Conservation (phyloP, 2,329 filamentous ascomycete species). For the Hypoxylon sp. region DNA sequence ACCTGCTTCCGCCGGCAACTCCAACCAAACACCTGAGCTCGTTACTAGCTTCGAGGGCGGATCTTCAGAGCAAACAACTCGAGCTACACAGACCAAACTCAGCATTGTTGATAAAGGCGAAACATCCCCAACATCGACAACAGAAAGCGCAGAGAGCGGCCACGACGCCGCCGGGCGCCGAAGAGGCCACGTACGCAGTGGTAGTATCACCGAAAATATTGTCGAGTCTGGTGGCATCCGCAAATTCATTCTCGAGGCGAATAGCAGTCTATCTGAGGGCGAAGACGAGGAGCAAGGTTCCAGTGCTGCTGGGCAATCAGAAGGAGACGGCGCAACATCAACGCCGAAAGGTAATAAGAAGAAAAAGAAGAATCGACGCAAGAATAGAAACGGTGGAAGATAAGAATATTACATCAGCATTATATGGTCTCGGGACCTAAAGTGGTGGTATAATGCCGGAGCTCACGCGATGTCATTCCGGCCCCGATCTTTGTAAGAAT, state of each 20-base stretch:
- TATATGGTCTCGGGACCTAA: constrained; percentile 13
- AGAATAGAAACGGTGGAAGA: constrained; percentile 58
- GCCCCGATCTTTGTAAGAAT: constrained; percentile 12
- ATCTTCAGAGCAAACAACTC: constrained; percentile 36
- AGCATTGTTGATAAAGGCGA: constrained; percentile 39
- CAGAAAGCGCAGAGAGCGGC: constrained; percentile 38
- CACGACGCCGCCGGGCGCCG: constrained; percentile 40
- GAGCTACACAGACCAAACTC: constrained; percentile 39
- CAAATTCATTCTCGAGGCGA: constrained; percentile 81
- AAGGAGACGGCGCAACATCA: constrained; percentile 39
- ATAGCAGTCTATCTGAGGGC: constrained; percentile 65
- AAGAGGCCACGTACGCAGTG: constrained; percentile 71
- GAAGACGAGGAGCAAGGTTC: constrained; percentile 42
- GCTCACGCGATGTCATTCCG: not conserved
- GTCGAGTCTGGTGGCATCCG: constrained; percentile 79
- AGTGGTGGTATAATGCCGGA: constrained; percentile 1
- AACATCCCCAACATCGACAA: constrained; percentile 43
- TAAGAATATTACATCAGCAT: constrained; percentile 28
- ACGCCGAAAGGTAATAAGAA: constrained; percentile 41
- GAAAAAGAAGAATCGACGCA: constrained; percentile 59
- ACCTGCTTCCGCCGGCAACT: constrained; percentile 32
- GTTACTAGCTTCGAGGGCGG: constrained; percentile 36
- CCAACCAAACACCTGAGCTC: constrained; percentile 44
- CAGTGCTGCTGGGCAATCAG: constrained; percentile 19
- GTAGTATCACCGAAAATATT: constrained; percentile 83